These are phyloP conservation scores for Nyssa sinensis DNA, from an alignment of 148 eudicot genomes.

Conservation along the genomic window DNA sequence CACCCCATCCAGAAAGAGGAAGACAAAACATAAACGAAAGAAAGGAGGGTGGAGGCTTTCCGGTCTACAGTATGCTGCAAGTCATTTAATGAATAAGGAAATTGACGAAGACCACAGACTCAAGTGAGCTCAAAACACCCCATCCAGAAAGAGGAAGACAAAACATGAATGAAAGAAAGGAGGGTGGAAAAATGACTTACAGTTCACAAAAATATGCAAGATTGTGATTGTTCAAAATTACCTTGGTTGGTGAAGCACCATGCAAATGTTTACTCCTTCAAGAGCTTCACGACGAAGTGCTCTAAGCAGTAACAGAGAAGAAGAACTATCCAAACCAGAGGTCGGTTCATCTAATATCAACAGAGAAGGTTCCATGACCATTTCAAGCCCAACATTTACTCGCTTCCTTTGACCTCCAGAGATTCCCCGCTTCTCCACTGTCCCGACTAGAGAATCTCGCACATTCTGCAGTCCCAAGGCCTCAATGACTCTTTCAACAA, in stretches of 20 bases:
- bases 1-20: not conserved
- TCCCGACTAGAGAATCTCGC: slow-evolving; percentile 74
- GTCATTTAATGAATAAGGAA: not conserved
- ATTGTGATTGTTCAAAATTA: slow-evolving; percentile 12
- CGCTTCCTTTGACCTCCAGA: slow-evolving; percentile 88
- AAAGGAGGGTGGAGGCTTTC: not conserved
- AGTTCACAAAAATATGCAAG: not conserved
- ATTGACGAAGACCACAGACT: not conserved
- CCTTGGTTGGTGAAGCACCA: slow-evolving; percentile 94
- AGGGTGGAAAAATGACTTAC: not conserved
- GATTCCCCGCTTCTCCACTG: slow-evolving; percentile 84
- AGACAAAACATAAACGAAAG: not conserved
- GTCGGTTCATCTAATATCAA: slow-evolving; percentile 83
- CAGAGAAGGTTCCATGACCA: slow-evolving; percentile 90
- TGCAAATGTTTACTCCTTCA: slow-evolving; percentile 80
- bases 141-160: not conserved
- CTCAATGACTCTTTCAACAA: slow-evolving; percentile 73
- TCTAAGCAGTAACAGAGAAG: slow-evolving; percentile 66
- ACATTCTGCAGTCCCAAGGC: slow-evolving; percentile 63
- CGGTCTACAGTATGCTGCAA: not conserved
- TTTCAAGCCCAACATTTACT: slow-evolving; percentile 82
- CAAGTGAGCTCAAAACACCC: not conserved
- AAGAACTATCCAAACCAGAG: slow-evolving; percentile 83
- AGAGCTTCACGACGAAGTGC: slow-evolving; percentile 91
- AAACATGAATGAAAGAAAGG: not conserved